Evolutionary conservation across 2,329 filamentous ascomycete genomes (phyloP).

Genomic region (Ceratocystis eucalypticola): DNA sequence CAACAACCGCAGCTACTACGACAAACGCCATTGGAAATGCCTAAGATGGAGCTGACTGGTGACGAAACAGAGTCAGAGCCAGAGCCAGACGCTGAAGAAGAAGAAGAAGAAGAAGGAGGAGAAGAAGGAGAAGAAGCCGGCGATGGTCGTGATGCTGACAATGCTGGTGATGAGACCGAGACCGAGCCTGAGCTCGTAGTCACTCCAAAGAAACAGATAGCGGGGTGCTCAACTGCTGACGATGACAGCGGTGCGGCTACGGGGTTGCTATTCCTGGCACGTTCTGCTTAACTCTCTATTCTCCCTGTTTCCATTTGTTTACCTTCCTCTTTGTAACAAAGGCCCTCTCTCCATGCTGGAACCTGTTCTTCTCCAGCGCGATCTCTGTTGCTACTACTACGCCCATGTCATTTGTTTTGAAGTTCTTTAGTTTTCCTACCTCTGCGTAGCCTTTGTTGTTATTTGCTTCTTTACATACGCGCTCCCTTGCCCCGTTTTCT

Average conservation of each 20-base stretch:
- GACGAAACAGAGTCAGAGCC: slow-evolving; percentile 24
- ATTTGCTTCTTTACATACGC: not conserved
- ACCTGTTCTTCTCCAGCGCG: not conserved
- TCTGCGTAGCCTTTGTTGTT: too few relatives aligned
- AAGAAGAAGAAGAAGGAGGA: not conserved
- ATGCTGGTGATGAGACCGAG: not conserved
- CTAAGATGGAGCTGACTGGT: slow-evolving; percentile 4
- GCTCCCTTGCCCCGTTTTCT: not conserved
- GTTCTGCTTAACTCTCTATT: not conserved
- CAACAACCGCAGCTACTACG: not conserved
- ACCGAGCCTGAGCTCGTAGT: not conserved
- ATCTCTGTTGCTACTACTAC: not conserved
- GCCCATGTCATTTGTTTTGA: not conserved
- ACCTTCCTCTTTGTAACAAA: not conserved
- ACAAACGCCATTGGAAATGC: not conserved
- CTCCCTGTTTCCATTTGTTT: not conserved
- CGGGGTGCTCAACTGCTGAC: slow-evolving; percentile 25
- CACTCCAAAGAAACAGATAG: slow-evolving; percentile 10
- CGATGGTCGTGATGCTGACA: not conserved
- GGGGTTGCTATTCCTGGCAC: slow-evolving; percentile 27
- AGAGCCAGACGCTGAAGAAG: slow-evolving; percentile 3
- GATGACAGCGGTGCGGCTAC: slow-evolving; percentile 27
- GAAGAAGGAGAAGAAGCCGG: not conserved
- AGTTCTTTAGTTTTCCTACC: not conserved
- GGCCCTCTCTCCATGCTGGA: not conserved